Percentiles rank a stretch among this genome's conserved stretches.
Conservation (phyloP, 306 rosid species). For the Chamaecrista fasciculata region DNA sequence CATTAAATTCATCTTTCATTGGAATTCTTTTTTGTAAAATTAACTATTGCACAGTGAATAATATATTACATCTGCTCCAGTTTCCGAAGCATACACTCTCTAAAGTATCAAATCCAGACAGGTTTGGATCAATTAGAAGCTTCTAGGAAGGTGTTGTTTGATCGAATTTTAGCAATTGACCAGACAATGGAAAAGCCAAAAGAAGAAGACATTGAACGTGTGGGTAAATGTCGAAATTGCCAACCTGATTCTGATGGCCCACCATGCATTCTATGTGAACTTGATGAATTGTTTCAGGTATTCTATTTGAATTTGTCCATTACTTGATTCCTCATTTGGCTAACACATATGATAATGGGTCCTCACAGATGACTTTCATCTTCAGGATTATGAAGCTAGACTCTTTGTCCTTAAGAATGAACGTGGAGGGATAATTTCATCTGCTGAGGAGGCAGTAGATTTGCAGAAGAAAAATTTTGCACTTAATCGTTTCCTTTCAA, state of each 20-base stretch:
- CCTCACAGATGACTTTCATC: constrained; percentile 28
- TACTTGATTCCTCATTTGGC: constrained; percentile 26
- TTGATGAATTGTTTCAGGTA: constrained; percentile 88
- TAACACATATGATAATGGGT: constrained; percentile 10
- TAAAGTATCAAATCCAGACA: constrained; percentile 85
- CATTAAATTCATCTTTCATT: too few relatives aligned
- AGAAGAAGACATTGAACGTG: constrained; percentile 77
- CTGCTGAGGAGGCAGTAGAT: constrained; percentile 91
- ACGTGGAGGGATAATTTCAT: constrained; percentile 68
- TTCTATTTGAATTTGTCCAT: constrained; percentile 31
- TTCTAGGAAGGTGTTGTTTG: constrained; percentile 71
- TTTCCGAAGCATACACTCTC: constrained; percentile 65
- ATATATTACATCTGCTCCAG: constrained; percentile 47
- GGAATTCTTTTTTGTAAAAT: not conserved
- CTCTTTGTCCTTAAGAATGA: constrained; percentile 71
- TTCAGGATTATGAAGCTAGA: constrained; percentile 84
- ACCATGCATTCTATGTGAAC: constrained; percentile 72
- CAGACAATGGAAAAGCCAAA: constrained; percentile 81
- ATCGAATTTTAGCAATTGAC: constrained; percentile 78
- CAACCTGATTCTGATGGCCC: constrained; percentile 74
- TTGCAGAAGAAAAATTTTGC: constrained; percentile 77
- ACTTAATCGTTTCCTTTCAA: constrained; percentile 72
- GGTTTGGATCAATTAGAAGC: constrained; percentile 79
- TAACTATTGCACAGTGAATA: constrained; percentile 20
- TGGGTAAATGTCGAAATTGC: constrained; percentile 82